Evolutionary conservation across 2,329 filamentous ascomycete species (phyloP), one percentile per base, ranked within the genome.

Genomic region (Monosporascus sp.): DNA sequence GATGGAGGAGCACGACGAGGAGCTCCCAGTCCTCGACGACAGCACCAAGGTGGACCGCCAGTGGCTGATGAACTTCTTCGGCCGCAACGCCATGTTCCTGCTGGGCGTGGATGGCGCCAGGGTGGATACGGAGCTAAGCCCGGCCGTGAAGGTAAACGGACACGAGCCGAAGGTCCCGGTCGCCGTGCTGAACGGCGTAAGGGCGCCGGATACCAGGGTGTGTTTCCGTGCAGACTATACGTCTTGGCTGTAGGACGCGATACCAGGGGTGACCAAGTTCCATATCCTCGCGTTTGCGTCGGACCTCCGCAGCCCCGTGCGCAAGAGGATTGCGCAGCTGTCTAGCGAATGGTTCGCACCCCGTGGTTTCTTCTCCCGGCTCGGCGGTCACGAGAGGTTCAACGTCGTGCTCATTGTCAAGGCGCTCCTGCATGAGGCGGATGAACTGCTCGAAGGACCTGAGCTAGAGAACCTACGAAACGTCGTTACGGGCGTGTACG

Each of bases 221-320:
- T 62, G 62, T 39, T 61, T 67, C 47, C 50, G 31, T 1, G 48
- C 57, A 3, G 53, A 50, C 7, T 48, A 60, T 20, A 65, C 65
- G 0, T 62, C 61, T 2, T 70, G 70, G 47, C 57, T 70, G 3
- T 70, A 70, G 54, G 68, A 70, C 45, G 56, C 52, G 36, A 51
- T 70, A 18, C 57, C 36, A 7, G 65, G 66, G 3, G 54, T 55
- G 1, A 50, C 57, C 5, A 54, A 46, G 31, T 63, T 70, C 49
- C 67, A 70, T 52, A 52, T 70, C 2, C 47, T 70, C 1, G 35
- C 70, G 2, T 70, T 70, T 45, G 66, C 48, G 45, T 61, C 62
- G 8, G 49, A 62, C 18, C 49, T 64, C 7, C 22, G 55, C 24
- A 57, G 65, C 22, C 52, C 46, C 15, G 49, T 62, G 43, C 49